Percentiles rank a stretch among this genome's conserved stretches.
Evolutionary conservation across 768 basidiomycete genomes (phyloP).

Genomic region (Neoboletus brunneissimus): DNA sequence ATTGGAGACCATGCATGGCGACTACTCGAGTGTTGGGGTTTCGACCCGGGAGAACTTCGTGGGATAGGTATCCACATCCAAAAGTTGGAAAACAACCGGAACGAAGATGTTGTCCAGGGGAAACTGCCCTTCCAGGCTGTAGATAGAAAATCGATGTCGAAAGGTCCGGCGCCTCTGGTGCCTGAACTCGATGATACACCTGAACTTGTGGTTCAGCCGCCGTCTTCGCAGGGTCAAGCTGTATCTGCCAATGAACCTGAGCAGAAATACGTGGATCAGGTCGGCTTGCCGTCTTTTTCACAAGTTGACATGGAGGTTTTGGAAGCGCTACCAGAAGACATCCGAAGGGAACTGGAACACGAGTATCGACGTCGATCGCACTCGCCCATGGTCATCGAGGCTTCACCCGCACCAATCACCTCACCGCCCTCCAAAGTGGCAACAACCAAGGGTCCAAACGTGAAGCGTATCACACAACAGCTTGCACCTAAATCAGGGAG

Average conservation of each 20-base stretch:
- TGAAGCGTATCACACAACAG: conserved; percentile 60
- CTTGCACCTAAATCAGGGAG: conserved; percentile 56
- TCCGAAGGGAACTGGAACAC: conserved; percentile 63
- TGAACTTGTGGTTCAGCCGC: conserved; percentile 30
- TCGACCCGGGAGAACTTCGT: conserved; percentile 84
- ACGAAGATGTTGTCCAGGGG: conserved; percentile 51
- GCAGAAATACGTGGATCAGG: conserved; percentile 11
- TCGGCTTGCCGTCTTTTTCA: conserved; percentile 66
- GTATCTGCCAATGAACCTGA: neutral
- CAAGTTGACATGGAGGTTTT: conserved; percentile 73
- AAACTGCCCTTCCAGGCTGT: conserved; percentile 54
- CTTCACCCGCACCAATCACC: neutral
- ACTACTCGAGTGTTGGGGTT: conserved; percentile 66
- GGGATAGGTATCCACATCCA: conserved; percentile 90
- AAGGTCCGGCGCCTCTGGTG: neutral
- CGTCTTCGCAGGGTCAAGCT: conserved; percentile 33
- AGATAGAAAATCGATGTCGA: conserved; percentile 1
- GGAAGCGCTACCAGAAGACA: conserved; percentile 65
- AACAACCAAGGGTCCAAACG: conserved; percentile 39
- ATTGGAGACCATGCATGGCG: conserved; percentile 79
- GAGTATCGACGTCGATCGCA: conserved; percentile 63
- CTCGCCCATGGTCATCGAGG: conserved; percentile 40
- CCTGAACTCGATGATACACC: conserved; percentile 6
- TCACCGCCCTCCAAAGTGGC: conserved; percentile 12
- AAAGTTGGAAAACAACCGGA: conserved; percentile 65